Conservation (phyloP, 176 grass and related monocot species). For the Aegilops tauschii region DNA sequence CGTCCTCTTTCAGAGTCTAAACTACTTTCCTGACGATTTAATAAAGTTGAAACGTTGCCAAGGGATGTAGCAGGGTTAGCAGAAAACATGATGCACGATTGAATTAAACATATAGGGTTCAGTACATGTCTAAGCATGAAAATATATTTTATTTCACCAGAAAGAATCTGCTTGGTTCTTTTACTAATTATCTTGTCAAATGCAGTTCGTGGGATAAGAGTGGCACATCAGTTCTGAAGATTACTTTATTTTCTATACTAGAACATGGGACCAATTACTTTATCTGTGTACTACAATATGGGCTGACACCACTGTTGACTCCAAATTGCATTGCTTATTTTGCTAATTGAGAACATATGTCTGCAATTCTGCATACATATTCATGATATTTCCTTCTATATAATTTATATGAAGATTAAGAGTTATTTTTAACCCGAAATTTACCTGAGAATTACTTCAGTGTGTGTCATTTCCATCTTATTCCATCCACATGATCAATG, state of each 20-base stretch:
- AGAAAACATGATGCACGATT: not conserved
- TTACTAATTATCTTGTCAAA: not conserved
- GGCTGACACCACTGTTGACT: not conserved
- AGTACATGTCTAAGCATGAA: not conserved
- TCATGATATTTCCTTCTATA: too few species aligned
- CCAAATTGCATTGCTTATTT: too few species aligned
- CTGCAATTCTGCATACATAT: too few species aligned
- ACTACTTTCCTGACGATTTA: not conserved
- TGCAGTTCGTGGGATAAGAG: not conserved
- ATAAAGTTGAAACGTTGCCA: not conserved
- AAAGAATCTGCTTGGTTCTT: not conserved
- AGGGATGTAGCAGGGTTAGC: not conserved
- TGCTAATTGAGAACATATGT: too few species aligned
- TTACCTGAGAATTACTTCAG: not conserved
- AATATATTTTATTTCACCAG: not conserved
- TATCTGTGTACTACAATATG: too few species aligned
- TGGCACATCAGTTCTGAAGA: not conserved
- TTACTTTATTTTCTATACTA: too few species aligned
- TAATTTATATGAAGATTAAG: too few species aligned
- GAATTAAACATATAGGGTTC: not conserved
- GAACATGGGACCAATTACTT: too few species aligned
- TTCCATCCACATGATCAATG: constrained; percentile 47
- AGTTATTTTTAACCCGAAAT: too few species aligned
- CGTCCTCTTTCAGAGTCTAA: not conserved
- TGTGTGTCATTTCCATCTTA: not conserved